These are phyloP conservation scores for Hanseniaspora meyeri DNA, from an alignment of 805 yeast genomes.

Conservation along the genomic window DNA sequence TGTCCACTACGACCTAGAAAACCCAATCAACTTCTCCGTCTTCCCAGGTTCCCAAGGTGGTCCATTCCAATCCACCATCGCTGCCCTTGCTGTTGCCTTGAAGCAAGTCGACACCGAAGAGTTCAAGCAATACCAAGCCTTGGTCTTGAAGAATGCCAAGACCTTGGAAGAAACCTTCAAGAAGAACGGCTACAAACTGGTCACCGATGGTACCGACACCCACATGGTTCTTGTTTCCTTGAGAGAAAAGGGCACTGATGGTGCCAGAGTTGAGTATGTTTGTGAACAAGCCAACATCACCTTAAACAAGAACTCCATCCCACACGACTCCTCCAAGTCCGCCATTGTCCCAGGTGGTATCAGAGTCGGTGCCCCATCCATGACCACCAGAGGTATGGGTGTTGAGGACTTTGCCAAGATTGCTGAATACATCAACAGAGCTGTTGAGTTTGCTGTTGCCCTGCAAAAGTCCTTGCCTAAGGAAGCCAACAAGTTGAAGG, in stretches of 20 bases:
- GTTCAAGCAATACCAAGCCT: constrained; percentile 77
- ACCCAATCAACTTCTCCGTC: constrained; percentile 91
- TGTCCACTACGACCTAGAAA: constrained; percentile 79
- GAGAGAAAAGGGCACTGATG: constrained; percentile 83
- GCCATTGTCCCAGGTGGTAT: constrained; percentile 96
- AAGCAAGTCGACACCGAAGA: constrained; percentile 88
- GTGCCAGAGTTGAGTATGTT: constrained; percentile 92
- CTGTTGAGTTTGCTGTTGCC: constrained; percentile 62
- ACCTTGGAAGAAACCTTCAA: constrained; percentile 65
- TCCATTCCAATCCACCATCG: constrained; percentile 97
- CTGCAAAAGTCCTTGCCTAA: constrained; percentile 71
- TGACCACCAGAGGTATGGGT: constrained; percentile 94
- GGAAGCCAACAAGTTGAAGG: constrained; percentile 91
- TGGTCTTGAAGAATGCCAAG: constrained; percentile 81
- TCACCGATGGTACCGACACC: constrained; percentile 91
- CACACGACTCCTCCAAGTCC: constrained; percentile 75
- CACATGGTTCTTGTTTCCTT: constrained; percentile 88
- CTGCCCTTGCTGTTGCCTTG: constrained; percentile 93
- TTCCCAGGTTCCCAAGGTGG: constrained; percentile 99
- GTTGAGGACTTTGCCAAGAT: constrained; percentile 74
- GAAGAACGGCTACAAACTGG: constrained; percentile 63
- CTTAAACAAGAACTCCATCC: constrained; percentile 91
- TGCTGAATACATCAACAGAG: constrained; percentile 66
- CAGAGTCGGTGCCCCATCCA: constrained; percentile 96
- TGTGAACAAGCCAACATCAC: constrained; percentile 92